Evolutionary conservation across 176 grass and related monocot genomes (phyloP), one percentile per base, ranked within the genome.

Genomic region (Zoysia japonica): DNA sequence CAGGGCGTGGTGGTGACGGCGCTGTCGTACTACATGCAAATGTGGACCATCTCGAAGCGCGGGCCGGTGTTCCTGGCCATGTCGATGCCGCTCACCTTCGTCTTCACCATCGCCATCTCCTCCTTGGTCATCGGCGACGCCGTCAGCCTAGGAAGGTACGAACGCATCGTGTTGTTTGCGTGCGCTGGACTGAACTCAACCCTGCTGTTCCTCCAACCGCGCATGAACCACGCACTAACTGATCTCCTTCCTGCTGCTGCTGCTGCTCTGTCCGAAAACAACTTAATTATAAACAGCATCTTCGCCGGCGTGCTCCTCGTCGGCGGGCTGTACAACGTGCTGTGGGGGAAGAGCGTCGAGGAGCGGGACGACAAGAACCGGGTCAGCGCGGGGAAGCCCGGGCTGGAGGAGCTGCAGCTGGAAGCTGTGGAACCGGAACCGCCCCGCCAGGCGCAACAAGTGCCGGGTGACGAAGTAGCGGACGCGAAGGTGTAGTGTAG

Each of bases 1-100:
- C 71, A 94, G 92, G 92, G 92, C 2, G 78, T 89, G 53, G 19
- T 91, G 11, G 89, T 91, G 2, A 91, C 82, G 0, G 92, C 83
- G 7, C 65, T 91, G 2, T 87, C 92, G 0, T 95, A 91, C 81
- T 95, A 92, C 82, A 83, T 95, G 81, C 93, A 95, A 70, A 91
- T 89, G 80, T 95, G 93, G 93, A 82, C 85, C 19, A 85, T 95
- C 11, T 54, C 83, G 3, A 92, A 92, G 87, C 89, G 79, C 40
- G 93, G 89, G 0, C 89, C 89, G 1, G 89, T 95, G 72, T 95
- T 95, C 74, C 81, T 83, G 7, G 89, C 84, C 68, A 92, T 92
- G 87, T 92, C 87, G 35, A 92, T 91, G 75, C 93, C 93, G 17
- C 81, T 95, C 11, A 83, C 87, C 0, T 68, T 92, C 67, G 72